These are phyloP conservation scores for Paramecium caudatum DNA, from an alignment of 73 alveolate species.

Conservation along the genomic window DNA sequence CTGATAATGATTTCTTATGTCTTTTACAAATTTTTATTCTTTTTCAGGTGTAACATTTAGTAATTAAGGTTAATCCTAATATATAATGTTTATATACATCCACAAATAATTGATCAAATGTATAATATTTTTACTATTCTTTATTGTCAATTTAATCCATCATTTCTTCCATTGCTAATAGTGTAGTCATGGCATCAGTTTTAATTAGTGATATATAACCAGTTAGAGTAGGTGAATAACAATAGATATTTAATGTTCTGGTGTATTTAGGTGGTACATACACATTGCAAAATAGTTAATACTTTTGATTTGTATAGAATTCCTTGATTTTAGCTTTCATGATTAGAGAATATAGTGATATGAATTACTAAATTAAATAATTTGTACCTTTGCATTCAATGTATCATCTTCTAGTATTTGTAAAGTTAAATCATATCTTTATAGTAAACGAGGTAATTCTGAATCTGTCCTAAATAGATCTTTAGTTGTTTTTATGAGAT, in stretches of 20 bases:
- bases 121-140: background rate
- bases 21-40: slow-evolving; percentile 53
- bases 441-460: background rate
- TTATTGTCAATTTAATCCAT: background rate
- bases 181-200: background rate
- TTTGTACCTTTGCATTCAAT: background rate
- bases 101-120: slow-evolving; percentile 24
- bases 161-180: slow-evolving; percentile 37
- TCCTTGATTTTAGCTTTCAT: slow-evolving; percentile 32
- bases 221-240: slow-evolving; percentile 7
- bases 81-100: background rate
- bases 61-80: background rate
- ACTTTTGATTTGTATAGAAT: background rate
- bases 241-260: background rate
- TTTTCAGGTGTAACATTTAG: slow-evolving; percentile 45
- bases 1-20: slow-evolving; percentile 77
- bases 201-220: slow-evolving; percentile 16
- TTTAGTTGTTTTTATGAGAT: background rate
- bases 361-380: background rate
- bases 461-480: background rate
- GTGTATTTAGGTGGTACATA: background rate
- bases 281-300: slow-evolving; percentile 24
- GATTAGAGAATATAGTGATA: slow-evolving; percentile 7
- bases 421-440: background rate
- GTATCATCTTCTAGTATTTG: background rate